These are phyloP conservation scores for Populus euphratica DNA, from an alignment of 345 rosid genomes.

Conservation along the genomic window DNA sequence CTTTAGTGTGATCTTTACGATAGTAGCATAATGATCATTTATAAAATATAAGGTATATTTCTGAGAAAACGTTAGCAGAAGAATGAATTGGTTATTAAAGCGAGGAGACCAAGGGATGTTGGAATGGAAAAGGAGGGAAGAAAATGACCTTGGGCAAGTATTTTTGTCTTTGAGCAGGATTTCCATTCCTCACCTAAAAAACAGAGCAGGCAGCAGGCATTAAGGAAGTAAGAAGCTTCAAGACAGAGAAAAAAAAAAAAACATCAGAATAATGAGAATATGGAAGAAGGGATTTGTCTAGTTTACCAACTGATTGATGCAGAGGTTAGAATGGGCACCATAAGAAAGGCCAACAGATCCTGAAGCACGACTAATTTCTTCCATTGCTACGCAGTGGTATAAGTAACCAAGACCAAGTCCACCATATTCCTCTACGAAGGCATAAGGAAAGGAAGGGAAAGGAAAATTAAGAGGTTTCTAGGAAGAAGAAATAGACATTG, in stretches of 20 bases:
- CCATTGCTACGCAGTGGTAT: constrained; percentile 90
- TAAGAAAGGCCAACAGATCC: constrained; percentile 88
- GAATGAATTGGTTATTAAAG: not conserved
- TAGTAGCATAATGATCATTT: too few relatives aligned
- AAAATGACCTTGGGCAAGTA: constrained; percentile 77
- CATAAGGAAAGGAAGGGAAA: not conserved
- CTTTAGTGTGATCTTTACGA: not conserved
- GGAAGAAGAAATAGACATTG: not conserved
- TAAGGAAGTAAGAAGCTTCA: not conserved
- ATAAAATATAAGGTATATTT: not conserved
- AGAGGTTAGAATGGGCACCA: constrained; percentile 92
- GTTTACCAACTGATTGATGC: constrained; percentile 89
- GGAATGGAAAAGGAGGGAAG: not conserved
- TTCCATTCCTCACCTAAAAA: constrained; percentile 80
- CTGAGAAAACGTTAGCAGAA: not conserved
- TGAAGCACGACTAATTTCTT: constrained; percentile 87
- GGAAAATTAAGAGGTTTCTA: too few relatives aligned
- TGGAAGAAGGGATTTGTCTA: not conserved
- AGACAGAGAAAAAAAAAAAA: not conserved
- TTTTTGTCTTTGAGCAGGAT: constrained; percentile 66
- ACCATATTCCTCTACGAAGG: constrained; percentile 77
- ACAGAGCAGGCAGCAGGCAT: constrained; percentile 1
- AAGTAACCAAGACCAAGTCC: constrained; percentile 95
- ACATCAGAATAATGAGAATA: not conserved
- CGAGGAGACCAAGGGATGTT: too few relatives aligned